A percentile compares a stretch with the other conserved stretches of the same genome.
These are phyloP conservation scores for Talaromyces verruculosus DNA, from an alignment of 2,329 filamentous ascomycete genomes.

Conservation along the genomic window DNA sequence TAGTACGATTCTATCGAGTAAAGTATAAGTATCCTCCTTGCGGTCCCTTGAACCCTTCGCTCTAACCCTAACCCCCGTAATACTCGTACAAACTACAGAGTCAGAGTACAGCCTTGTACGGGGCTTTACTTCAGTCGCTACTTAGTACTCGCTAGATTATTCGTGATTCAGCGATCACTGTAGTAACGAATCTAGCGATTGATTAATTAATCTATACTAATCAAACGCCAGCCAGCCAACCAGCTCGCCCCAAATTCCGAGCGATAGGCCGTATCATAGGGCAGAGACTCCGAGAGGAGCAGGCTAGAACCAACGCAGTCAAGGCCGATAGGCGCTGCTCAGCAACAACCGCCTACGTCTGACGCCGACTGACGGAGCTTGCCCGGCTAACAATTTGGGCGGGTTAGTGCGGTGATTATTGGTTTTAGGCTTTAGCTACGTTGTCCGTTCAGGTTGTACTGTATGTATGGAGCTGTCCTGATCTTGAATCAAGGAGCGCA, in stretches of 20 bases:
- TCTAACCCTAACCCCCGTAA: background rate
- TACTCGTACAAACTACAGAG: background rate
- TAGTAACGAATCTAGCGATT: conserved; percentile 10
- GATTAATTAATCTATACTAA: conserved; percentile 1
- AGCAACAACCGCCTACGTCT: conserved; percentile 3
- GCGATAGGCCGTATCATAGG: background rate
- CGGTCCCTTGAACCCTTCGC: background rate
- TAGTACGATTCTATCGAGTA: background rate
- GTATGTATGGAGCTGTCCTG: background rate
- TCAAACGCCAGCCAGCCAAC: conserved; percentile 7
- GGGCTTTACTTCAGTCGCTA: background rate
- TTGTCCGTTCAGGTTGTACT: background rate
- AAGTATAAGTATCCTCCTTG: conserved; percentile 1
- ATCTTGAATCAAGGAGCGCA: conserved; percentile 8
- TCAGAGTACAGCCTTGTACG: conserved; percentile 1
- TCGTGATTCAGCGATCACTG: background rate
- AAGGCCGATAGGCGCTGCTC: conserved; percentile 9
- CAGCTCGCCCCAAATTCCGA: background rate
- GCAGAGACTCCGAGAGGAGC: background rate
- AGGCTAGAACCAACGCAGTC: conserved; percentile 10
- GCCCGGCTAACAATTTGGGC: background rate
- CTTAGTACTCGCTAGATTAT: background rate
- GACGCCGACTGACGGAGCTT: background rate
- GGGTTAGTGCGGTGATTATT: conserved; percentile 1
- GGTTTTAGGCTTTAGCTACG: background rate